These are phyloP conservation scores for Hericium rajendrae DNA, from an alignment of 768 basidiomycete genomes.

Conservation along the genomic window DNA sequence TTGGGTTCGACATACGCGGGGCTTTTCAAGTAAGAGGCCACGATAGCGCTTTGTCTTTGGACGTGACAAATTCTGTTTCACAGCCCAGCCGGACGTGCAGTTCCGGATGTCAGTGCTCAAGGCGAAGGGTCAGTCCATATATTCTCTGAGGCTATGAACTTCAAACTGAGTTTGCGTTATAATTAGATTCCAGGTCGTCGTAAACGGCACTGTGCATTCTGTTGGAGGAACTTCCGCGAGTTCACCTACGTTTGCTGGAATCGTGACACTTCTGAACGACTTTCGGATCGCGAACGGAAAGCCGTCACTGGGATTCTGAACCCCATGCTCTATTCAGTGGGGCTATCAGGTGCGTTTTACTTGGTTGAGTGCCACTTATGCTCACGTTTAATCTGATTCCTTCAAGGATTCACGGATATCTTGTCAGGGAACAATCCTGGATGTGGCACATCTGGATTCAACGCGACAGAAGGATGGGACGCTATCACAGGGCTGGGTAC, in stretches of 20 bases:
- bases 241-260: constrained; percentile 45
- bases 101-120: constrained; percentile 4
- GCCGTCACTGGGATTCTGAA: constrained; percentile 55
- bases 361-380: neutral
- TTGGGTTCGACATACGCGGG: constrained; percentile 11
- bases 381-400: neutral
- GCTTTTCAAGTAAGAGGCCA: constrained; percentile 7
- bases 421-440: constrained; percentile 5
- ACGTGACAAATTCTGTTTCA: constrained; percentile 15
- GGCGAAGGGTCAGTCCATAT: constrained; percentile 20
- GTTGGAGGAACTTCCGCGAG: constrained; percentile 50
- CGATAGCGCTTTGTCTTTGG: neutral
- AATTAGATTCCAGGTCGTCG: constrained; percentile 31
- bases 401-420: neutral
- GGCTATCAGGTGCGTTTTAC: constrained; percentile 6
- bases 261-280: constrained; percentile 38
- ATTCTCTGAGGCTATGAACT: neutral
- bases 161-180: neutral
- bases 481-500: constrained; percentile 1
- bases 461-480: constrained; percentile 9
- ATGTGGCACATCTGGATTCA: constrained; percentile 12
- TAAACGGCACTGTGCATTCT: constrained; percentile 22
- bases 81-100: neutral
- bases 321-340: constrained; percentile 42
- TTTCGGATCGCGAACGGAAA: constrained; percentile 34